Base-by-base conservation (phyloP, 768 basidiomycete species). In the Agaricus blazei region DNA sequence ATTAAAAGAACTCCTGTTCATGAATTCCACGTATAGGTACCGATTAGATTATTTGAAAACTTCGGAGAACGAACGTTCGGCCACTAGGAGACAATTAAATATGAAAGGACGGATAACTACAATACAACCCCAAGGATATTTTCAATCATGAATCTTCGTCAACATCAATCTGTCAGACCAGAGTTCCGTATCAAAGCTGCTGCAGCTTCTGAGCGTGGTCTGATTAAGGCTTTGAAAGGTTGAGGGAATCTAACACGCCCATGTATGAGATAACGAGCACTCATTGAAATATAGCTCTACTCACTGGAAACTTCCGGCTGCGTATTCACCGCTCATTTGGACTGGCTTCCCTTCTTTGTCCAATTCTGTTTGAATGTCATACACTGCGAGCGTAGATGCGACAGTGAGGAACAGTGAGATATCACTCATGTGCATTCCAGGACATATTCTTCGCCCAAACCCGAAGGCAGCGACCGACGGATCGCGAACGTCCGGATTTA, bases 401-500 rank as follows among this genome's bases (percentile, higher is more conserved):
- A 58, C 51, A 6, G 54, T 29, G 15, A 59, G 44, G 45, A 56
- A 59, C 19, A 60, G 24, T 3, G 58, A 51, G 28, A 50, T 53
- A 38, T 59, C 58, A 29, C 54, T 54, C 36, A 60, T 54, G 50
- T 59, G 34, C n/a, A 58, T 54, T 28, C 61, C 61, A n/a, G 61
- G 56, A 48, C 61, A 62, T 15, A 60, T 55, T 51, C 61, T 45
- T 46, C 58, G 52, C 14, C 61, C 61, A 31, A 44, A 60, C 7
- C 61, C 61, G 36, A 59, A 62, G 6, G 51, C 51, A n/a, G 58
- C 58, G 4, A 48, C 34, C 3, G 44, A 26, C 2, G 51, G 54
- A 29, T 59, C 56, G 9, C 40, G 56, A 29, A 53, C 48, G 8
- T 47, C 26, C 6, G 57, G 41, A n/a, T 58, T 40, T 6, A 60